A percentile compares a stretch with the other conserved stretches of the same genome.
phyloP scores from a whole-genome alignment of 345 rosid genomes.

The Citrus cavaleriei region DNA sequence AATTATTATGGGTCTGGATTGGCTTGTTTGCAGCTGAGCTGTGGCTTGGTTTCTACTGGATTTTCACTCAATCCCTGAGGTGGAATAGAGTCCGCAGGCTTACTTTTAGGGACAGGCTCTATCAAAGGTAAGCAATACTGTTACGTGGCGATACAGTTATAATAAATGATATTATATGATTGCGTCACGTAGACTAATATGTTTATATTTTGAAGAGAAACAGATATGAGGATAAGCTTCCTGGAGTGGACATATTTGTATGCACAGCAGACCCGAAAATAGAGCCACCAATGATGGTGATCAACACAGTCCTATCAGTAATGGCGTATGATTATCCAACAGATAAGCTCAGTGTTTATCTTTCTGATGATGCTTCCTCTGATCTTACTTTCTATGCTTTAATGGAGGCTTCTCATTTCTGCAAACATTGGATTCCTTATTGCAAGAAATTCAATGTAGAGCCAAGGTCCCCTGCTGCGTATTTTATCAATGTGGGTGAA shows the following conservation, averaged over 20 bases:
- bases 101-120: slow-evolving; percentile 49
- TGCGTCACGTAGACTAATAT: not conserved
- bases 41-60: slow-evolving; percentile 50
- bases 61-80: slow-evolving; percentile 37
- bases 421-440: slow-evolving; percentile 55
- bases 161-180: not conserved
- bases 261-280: slow-evolving; percentile 66
- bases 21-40: slow-evolving; percentile 48
- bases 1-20: slow-evolving; percentile 38
- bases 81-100: slow-evolving; percentile 32
- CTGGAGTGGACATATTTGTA: slow-evolving; percentile 60
- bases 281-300: slow-evolving; percentile 75
- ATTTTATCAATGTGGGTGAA: slow-evolving; percentile 20
- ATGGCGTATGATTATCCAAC: slow-evolving; percentile 56
- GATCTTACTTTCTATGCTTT: slow-evolving; percentile 54
- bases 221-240: slow-evolving; percentile 37
- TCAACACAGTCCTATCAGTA: slow-evolving; percentile 60
- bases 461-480: slow-evolving; percentile 60
- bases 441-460: slow-evolving; percentile 51
- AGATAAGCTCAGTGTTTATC: slow-evolving; percentile 50
- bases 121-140: slow-evolving; percentile 27
- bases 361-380: slow-evolving; percentile 73
- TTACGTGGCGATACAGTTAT: not conserved
- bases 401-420: slow-evolving; percentile 47
- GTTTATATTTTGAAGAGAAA: not conserved